Percentiles rank a stretch among this genome's conserved stretches.
Conservation (phyloP, 805 yeast species). For the Myxozyma geophila region DNA sequence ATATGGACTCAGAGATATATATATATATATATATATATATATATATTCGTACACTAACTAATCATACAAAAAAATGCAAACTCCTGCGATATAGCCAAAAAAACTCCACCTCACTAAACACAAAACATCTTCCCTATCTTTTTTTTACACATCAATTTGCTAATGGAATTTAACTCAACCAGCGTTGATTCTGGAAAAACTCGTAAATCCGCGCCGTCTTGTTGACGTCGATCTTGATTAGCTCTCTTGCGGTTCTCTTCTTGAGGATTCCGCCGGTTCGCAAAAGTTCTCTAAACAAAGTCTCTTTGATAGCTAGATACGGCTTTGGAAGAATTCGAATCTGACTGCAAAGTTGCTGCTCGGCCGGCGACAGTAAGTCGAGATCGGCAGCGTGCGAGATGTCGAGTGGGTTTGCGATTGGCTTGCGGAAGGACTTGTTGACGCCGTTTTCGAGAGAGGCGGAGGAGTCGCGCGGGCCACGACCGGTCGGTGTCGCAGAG, state of each 20-base stretch:
- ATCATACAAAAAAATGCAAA: neutral
- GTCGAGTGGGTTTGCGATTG: conserved; percentile 46
- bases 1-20: too few relatives aligned
- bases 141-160: neutral
- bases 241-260: conserved; percentile 82
- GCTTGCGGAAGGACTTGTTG: conserved; percentile 40
- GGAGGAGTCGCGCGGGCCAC: conserved; percentile 31
- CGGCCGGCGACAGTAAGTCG: conserved; percentile 83
- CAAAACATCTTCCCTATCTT: neutral
- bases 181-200: conserved; percentile 88
- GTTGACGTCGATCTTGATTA: conserved; percentile 79
- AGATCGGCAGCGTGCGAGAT: conserved; percentile 73
- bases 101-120: neutral
- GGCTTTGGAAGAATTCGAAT: conserved; percentile 90
- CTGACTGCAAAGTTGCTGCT: conserved; percentile 80
- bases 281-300: conserved; percentile 82
- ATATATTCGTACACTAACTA: neutral
- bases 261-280: conserved; percentile 83
- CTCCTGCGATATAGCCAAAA: neutral
- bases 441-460: conserved; percentile 8
- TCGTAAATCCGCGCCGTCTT: conserved; percentile 90
- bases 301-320: conserved; percentile 87
- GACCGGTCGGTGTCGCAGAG: conserved; percentile 31
- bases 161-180: conserved; percentile 54
- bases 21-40: too few relatives aligned